A percentile compares a stretch with the other conserved stretches of the same genome.
Conservation (phyloP, 176 grass and related monocot genomes). For the Oryza meyeriana region DNA sequence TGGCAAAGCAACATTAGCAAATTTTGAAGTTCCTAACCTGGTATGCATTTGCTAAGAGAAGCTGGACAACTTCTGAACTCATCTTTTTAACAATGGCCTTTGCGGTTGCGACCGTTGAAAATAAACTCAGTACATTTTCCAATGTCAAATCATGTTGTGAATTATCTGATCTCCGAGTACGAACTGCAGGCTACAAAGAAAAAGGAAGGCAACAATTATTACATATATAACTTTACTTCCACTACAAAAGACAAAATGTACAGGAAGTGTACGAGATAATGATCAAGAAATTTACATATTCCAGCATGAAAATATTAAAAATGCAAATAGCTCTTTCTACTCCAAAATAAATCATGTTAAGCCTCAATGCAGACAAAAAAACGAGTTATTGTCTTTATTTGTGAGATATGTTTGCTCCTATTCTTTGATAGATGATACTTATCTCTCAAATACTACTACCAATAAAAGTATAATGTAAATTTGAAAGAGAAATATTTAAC, state of each 20-base stretch:
- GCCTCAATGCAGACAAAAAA: background rate
- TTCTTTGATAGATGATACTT: slow-evolving; percentile 7
- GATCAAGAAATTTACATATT: slow-evolving; percentile 14
- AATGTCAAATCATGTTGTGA: slow-evolving; percentile 55
- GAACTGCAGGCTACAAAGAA: slow-evolving; percentile 45
- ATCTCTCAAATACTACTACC: background rate
- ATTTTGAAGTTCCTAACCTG: slow-evolving; percentile 49
- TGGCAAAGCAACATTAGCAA: background rate
- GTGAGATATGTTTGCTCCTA: slow-evolving; percentile 1
- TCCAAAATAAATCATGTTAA: background rate
- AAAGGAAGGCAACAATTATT: slow-evolving; percentile 22
- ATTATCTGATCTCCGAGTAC: slow-evolving; percentile 70
- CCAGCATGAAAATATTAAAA: slow-evolving; percentile 18
- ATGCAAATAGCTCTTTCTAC: background rate
- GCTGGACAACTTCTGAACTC: slow-evolving; percentile 51
- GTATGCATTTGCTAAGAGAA: slow-evolving; percentile 85
- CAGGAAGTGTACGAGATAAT: background rate
- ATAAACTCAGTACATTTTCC: slow-evolving; percentile 54
- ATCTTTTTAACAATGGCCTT: slow-evolving; percentile 73
- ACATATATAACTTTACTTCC: slow-evolving; percentile 2
- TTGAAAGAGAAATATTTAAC: background rate
- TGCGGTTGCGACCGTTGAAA: slow-evolving; percentile 48
- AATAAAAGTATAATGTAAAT: background rate
- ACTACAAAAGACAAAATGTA: slow-evolving; percentile 16
- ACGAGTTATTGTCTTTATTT: background rate